Evolutionary conservation across 1,284 basidiomycete species (phyloP).

Genomic region (Farysia itapuensis): DNA sequence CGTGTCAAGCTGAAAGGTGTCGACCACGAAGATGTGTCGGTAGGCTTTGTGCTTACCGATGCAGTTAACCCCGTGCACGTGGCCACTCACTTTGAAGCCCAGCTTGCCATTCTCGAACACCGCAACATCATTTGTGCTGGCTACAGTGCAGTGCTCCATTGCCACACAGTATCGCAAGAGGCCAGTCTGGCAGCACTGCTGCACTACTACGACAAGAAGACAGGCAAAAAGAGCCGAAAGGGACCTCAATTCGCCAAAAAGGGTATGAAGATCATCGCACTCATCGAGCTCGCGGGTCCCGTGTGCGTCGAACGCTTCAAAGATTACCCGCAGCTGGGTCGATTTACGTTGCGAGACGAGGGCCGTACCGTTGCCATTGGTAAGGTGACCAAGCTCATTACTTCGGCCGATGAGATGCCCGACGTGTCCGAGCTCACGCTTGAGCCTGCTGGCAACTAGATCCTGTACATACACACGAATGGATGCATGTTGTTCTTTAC

Average conservation of each 20-base stretch:
- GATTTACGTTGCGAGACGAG: slow-evolving; percentile 58
- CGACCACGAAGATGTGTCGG: slow-evolving; percentile 54
- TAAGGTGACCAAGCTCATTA: slow-evolving; percentile 56
- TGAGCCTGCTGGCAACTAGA: slow-evolving; percentile 19
- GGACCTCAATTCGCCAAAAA: slow-evolving; percentile 56
- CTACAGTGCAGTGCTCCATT: slow-evolving; percentile 58
- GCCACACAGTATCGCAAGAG: slow-evolving; percentile 56
- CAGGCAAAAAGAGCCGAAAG: slow-evolving; percentile 57
- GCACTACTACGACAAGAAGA: slow-evolving; percentile 61
- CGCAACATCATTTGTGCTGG: slow-evolving; percentile 59
- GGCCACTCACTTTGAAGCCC: slow-evolving; percentile 57
- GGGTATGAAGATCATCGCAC: slow-evolving; percentile 59
- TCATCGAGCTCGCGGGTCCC: slow-evolving; percentile 54
- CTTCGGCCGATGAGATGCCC: slow-evolving; percentile 39
- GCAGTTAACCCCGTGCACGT: slow-evolving; percentile 52
- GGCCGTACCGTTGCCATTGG: slow-evolving; percentile 57
- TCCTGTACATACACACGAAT: too few species aligned
- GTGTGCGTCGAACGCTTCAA: slow-evolving; percentile 56
- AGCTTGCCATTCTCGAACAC: slow-evolving; percentile 59
- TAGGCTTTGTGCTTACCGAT: slow-evolving; percentile 55
- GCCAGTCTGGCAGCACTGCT: slow-evolving; percentile 47
- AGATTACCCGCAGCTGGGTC: slow-evolving; percentile 58
- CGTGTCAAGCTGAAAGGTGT: slow-evolving; percentile 58
- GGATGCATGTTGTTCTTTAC: too few species aligned
- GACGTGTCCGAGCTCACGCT: slow-evolving; percentile 45